Percentiles rank a stretch among this genome's conserved stretches.
Conservation (phyloP, 2,329 filamentous ascomycete species). For the Rugonectria rugulosa region DNA sequence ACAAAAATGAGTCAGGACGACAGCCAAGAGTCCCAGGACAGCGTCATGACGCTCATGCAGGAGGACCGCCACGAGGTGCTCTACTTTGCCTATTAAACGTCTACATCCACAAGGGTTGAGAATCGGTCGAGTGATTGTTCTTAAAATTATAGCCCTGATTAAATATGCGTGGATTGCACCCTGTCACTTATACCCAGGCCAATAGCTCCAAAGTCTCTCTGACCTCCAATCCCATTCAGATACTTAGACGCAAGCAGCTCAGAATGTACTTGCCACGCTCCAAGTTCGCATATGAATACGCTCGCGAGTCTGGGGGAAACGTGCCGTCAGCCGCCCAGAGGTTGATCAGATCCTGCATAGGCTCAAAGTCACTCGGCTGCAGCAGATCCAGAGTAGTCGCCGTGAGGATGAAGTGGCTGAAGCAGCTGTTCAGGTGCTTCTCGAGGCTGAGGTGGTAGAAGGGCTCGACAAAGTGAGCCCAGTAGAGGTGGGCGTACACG, state of each 20-base stretch:
- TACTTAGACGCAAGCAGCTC: no score
- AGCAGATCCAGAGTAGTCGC: conserved; percentile 82
- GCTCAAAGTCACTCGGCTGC: conserved; percentile 86
- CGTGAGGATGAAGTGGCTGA: conserved; percentile 82
- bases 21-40: conserved; percentile 46
- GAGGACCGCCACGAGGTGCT: conserved; percentile 49
- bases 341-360: conserved; percentile 91
- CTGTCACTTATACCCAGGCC: no score
- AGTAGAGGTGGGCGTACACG: conserved; percentile 96
- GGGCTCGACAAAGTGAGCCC: conserved; percentile 85
- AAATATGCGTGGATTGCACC: no score
- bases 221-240: no score
- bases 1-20: conserved; percentile 42
- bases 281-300: conserved; percentile 68
- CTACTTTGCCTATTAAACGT: conserved; percentile 80
- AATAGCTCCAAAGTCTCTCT: no score
- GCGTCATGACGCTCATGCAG: conserved; percentile 45
- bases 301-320: conserved; percentile 75
- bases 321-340: conserved; percentile 88
- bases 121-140: no score
- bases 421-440: conserved; percentile 84
- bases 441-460: conserved; percentile 82
- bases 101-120: no score
- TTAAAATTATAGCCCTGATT: no score
- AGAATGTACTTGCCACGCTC: conserved; percentile 10